phyloP scores from a whole-genome alignment of 495 filamentous ascomycete species.

The Talaromyces wortmannii region DNA sequence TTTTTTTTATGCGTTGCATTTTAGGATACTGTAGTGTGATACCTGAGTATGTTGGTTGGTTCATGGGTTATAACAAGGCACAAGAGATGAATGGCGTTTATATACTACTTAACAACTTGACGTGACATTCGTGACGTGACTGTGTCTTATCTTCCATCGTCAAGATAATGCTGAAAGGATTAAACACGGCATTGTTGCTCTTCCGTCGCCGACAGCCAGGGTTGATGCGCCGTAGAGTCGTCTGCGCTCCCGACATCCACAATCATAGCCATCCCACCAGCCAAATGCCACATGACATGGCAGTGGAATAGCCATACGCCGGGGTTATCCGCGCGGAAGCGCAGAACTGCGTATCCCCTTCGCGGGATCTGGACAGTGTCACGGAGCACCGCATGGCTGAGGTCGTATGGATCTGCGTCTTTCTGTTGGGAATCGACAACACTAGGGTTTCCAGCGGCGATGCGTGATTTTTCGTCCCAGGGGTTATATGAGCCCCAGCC shows the following conservation, averaged over 20 bases:
- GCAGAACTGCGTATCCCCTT: slow-evolving; percentile 51
- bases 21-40: not conserved
- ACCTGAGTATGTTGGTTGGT: not conserved
- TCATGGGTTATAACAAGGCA: too few relatives aligned
- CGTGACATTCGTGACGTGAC: too few relatives aligned
- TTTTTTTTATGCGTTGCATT: too few relatives aligned
- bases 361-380: slow-evolving; percentile 54
- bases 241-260: slow-evolving; percentile 18
- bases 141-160: too few relatives aligned
- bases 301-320: slow-evolving; percentile 54
- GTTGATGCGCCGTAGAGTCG: not conserved
- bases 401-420: slow-evolving; percentile 32
- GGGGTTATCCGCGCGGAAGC: slow-evolving; percentile 62
- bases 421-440: not conserved
- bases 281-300: slow-evolving; percentile 61
- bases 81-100: too few relatives aligned
- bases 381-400: slow-evolving; percentile 24
- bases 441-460: not conserved
- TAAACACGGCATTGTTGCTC: not conserved
- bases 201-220: not conserved
- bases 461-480: slow-evolving; percentile 16
- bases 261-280: slow-evolving; percentile 38
- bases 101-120: too few relatives aligned
- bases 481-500: slow-evolving; percentile 43
- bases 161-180: not conserved